These are phyloP conservation scores for Boletus rubescentipes DNA, from an alignment of 768 basidiomycete genomes.

Conservation along the genomic window DNA sequence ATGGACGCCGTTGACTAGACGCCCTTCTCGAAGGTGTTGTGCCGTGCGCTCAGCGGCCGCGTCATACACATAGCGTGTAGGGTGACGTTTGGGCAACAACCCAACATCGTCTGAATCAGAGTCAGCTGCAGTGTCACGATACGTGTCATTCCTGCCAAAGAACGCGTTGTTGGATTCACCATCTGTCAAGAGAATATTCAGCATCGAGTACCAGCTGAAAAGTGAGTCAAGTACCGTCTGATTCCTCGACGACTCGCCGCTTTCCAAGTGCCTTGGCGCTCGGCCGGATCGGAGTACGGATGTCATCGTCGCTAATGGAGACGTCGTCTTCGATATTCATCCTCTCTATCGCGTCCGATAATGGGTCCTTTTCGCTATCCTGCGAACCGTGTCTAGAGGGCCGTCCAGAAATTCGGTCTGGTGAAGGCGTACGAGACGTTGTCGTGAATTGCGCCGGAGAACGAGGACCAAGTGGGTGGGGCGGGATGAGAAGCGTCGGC, in stretches of 20 bases:
- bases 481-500: slow-evolving; percentile 53
- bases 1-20: slow-evolving; percentile 48
- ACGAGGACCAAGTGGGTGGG: slow-evolving; percentile 74
- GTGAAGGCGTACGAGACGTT: slow-evolving; percentile 71
- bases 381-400: slow-evolving; percentile 22
- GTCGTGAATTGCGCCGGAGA: slow-evolving; percentile 46
- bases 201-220: neutral
- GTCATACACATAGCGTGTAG: slow-evolving; percentile 84
- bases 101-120: slow-evolving; percentile 50
- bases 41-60: slow-evolving; percentile 82
- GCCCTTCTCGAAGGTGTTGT: slow-evolving; percentile 51
- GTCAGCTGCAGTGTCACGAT: slow-evolving; percentile 37
- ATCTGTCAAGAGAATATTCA: slow-evolving; percentile 17
- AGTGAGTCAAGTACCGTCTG: slow-evolving; percentile 37
- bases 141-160: slow-evolving; percentile 39
- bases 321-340: slow-evolving; percentile 27
- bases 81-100: slow-evolving; percentile 40
- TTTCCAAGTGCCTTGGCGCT: slow-evolving; percentile 91
- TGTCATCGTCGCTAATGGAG: slow-evolving; percentile 30
- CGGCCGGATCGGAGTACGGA: slow-evolving; percentile 50
- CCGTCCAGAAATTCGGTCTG: slow-evolving; percentile 39
- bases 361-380: slow-evolving; percentile 22
- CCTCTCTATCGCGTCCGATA: slow-evolving; percentile 30
- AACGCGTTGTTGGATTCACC: slow-evolving; percentile 61
- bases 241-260: slow-evolving; percentile 56